Percentiles rank a stretch among this genome's conserved stretches.
These are phyloP conservation scores for Coccomyxa sp. DNA, from an alignment of 139 green algal genomes.

Conservation along the genomic window DNA sequence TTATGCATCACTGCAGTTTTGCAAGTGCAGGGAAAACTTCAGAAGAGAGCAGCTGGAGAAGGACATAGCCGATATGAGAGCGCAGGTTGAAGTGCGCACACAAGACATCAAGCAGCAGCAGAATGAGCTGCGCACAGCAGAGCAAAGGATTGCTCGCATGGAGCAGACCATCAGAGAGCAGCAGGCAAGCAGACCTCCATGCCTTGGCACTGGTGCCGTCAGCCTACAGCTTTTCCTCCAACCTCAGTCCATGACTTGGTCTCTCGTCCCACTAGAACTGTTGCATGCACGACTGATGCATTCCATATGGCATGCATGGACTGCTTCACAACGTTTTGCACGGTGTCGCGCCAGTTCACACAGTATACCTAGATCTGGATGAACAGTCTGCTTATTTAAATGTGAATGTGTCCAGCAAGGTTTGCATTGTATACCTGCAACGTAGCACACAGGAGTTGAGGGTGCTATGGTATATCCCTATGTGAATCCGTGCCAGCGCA, in stretches of 20 bases:
- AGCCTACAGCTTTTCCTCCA: not conserved
- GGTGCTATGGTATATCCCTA: not conserved
- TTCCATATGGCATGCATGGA: too few relatives aligned
- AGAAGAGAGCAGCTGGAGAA: slow-evolving; percentile 30
- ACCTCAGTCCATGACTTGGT: not conserved
- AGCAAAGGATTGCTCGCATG: slow-evolving; percentile 46
- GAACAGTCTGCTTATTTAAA: not conserved
- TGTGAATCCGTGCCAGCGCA: not conserved
- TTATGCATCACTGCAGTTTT: not conserved
- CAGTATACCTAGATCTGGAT: not conserved
- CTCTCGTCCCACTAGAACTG: too few relatives aligned
- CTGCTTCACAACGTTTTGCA: too few relatives aligned
- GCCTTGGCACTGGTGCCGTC: not conserved
- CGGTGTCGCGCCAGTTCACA: too few relatives aligned
- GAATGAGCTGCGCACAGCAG: slow-evolving; percentile 32
- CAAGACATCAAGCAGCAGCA: slow-evolving; percentile 77
- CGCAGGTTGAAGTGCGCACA: slow-evolving; percentile 56
- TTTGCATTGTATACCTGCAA: not conserved
- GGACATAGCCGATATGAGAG: slow-evolving; percentile 65
- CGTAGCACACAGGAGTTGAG: not conserved
- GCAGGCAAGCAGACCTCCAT: slow-evolving; percentile 1
- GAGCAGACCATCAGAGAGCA: slow-evolving; percentile 24
- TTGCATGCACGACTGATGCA: too few relatives aligned
- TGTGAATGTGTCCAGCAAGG: not conserved
- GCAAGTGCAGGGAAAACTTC: slow-evolving; percentile 16